Evolutionary conservation across 2,329 filamentous ascomycete species (phyloP).

Genomic region (Fusarium redolens): DNA sequence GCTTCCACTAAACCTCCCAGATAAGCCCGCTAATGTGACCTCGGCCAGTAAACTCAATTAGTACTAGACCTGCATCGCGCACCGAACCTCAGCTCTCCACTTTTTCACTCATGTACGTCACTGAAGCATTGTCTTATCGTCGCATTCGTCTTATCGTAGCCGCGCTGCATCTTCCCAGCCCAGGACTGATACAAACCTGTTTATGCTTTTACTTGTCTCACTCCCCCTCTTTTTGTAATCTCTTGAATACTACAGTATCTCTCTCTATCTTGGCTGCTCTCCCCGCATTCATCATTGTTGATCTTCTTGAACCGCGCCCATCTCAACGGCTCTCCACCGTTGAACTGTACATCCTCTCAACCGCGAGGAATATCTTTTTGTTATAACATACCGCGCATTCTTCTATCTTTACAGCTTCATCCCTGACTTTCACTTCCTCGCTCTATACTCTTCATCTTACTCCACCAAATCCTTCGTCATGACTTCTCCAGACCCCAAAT

Average conservation of each 20-base stretch:
- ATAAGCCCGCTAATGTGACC: neutral
- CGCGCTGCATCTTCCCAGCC: constrained; percentile 32
- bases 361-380: neutral
- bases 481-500: constrained; percentile 39
- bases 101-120: constrained; percentile 36
- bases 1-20: neutral
- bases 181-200: constrained; percentile 8
- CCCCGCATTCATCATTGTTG: neutral
- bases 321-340: constrained; percentile 5
- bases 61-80: constrained; percentile 28
- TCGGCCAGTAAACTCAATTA: constrained; percentile 7
- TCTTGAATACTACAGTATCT: neutral
- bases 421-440: neutral
- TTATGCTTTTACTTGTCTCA: constrained; percentile 6
- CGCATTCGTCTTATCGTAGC: constrained; percentile 42
- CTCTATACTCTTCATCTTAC: neutral
- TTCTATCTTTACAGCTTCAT: neutral
- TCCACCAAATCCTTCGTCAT: constrained; percentile 30
- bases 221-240: neutral
- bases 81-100: constrained; percentile 29
- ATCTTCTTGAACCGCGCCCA: constrained; percentile 7
- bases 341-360: neutral
- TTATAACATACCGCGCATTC: neutral
- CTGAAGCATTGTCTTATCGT: constrained; percentile 43
- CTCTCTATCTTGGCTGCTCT: neutral